Percentiles rank a stretch among this genome's conserved stretches.
Evolutionary conservation across 352 stramenopile genomes (phyloP).

Genomic region (Pythium diclinum): DNA sequence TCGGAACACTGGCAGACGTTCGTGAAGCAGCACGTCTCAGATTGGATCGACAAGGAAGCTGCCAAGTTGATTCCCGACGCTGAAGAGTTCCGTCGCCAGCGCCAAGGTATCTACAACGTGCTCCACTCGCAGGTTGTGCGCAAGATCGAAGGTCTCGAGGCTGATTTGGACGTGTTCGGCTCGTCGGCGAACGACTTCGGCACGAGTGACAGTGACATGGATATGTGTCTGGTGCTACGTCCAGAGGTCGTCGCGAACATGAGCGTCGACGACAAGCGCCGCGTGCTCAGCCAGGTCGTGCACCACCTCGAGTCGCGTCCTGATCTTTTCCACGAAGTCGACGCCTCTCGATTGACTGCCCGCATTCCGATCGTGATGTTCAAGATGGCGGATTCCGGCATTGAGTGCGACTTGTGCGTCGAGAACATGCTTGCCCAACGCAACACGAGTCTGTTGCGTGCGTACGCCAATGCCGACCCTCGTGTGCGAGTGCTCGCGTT

Average conservation of each 20-base stretch:
- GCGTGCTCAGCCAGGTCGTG: constrained; percentile 61
- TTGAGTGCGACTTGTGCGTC: constrained; percentile 85
- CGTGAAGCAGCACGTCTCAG: constrained; percentile 39
- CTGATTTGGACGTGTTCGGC: constrained; percentile 90
- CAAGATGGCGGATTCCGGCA: constrained; percentile 67
- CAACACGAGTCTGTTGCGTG: constrained; percentile 95
- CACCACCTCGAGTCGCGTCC: constrained; percentile 47
- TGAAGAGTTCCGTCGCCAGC: constrained; percentile 49
- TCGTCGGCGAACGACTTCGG: constrained; percentile 98
- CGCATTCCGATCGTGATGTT: constrained; percentile 99
- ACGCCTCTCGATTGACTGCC: constrained; percentile 87
- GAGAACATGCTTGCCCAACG: constrained; percentile 96
- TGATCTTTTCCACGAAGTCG: constrained; percentile 64
- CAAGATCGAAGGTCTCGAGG: constrained; percentile 36
- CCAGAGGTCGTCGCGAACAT: constrained; percentile 21
- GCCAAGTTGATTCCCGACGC: constrained; percentile 59
- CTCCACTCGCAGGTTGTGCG: constrained; percentile 57
- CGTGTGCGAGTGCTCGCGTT: constrained; percentile 80
- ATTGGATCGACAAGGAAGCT: constrained; percentile 50
- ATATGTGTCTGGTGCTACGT: constrained; percentile 89
- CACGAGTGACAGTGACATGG: constrained; percentile 88
- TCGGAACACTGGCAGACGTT: constrained; percentile 41
- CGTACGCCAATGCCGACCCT: constrained; percentile 86
- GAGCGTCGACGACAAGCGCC: constrained; percentile 64
- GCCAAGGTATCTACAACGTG: constrained; percentile 68